Base-by-base conservation (phyloP, 2,329 filamentous ascomycete genomes). In the Ramularia endophylla region DNA sequence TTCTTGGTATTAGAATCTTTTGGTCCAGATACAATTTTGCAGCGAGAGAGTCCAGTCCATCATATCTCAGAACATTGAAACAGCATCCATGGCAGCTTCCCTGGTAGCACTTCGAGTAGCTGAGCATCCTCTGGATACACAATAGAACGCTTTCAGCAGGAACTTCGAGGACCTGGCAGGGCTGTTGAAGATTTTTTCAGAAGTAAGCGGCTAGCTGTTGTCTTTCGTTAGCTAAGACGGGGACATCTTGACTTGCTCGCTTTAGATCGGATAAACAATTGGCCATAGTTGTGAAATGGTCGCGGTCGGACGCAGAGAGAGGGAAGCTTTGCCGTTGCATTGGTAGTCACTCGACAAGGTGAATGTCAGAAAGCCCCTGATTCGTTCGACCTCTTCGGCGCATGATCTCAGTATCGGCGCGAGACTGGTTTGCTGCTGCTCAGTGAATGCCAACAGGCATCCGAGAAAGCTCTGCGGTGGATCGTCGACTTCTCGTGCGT, bases 171-270 rank as follows among this genome's bases (percentile, higher is more conserved):
- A 13, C 30, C 12, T 22, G 27, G 20, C 38, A 36, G n/a, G 38
- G 38, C 20, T 41, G 31, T 20, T 41, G 31, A 8, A 41, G 32
- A 29, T 41, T 29, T 7, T 35, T 33, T 16, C 31, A 29, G 15
- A 41, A 41, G 27, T 35, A 41, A 9, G 29, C 29, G 4, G 29
- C 29, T 8, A 31, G 29, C 29, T 16, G 4, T n/a, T 15, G 29
- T 9, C 29, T 13, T 31, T 31, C 29, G 13, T 31, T n/a, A 8
- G 29, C 9, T 8, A 8, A 16, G n/a, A n/a, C n/a, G 4, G 32
- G 13, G 18, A n/a, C n/a, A 17, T n/a, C n/a, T n/a, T 17, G 29
- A 16, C 13, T 13, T 3, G 15, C 29, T 17, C 29, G 15, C n/a
- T 17, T 31, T 13, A 16, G n/a, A 6, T 16, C 4, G 13, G 13